Evolutionary conservation across 371 early-diverging fungal species (phyloP), one percentile per base, ranked within the genome.

Genomic region (Haplosporangium sp.): DNA sequence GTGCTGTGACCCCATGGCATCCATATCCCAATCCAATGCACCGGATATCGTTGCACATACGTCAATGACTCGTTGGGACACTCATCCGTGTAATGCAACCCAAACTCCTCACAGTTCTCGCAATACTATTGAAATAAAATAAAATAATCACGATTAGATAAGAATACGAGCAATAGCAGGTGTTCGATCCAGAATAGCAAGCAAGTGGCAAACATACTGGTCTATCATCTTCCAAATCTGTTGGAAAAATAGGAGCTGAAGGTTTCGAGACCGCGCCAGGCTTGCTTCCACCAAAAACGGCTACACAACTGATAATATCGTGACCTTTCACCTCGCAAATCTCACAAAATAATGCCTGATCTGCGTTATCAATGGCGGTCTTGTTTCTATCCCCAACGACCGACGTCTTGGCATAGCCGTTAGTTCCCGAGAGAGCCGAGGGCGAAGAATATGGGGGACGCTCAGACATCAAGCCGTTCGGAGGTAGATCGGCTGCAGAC

Each of bases 41-140:
- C 13, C 45, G 10, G 45, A 10, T 87, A 57, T 88, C 86, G n/a
- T 5, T 46, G 47, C 9, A 60, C 40, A 36, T 68, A 69, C 63
- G 69, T 69, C 63, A 69, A 9, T 36, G 63, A 63, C 63, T 87
- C 87, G 66, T 88, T 87, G 36, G 91, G 92, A 64, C 92, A 91
- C 47, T 87, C 86, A 37, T 87, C 84, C 0, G 92, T 90, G 59
- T 86, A 82, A 64, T 91, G 92, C 7, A 68, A 67, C 23, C 81
- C 85, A 83, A 87, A 87, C 50, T 82, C 82, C 69, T 91, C 90
- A 73, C 92, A 91, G 67, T 91, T 90, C 48, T 90, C 90, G 64
- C 92, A 91, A 62, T 88, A 91, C 81, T 87, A 80, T 20, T 11
- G 6, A 18, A 18, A 11, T 3, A 21, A 18, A n/a, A 43, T 8